These are phyloP conservation scores for Coniosporium tulheliwenetii DNA, from an alignment of 2,329 filamentous ascomycete genomes.

Conservation along the genomic window DNA sequence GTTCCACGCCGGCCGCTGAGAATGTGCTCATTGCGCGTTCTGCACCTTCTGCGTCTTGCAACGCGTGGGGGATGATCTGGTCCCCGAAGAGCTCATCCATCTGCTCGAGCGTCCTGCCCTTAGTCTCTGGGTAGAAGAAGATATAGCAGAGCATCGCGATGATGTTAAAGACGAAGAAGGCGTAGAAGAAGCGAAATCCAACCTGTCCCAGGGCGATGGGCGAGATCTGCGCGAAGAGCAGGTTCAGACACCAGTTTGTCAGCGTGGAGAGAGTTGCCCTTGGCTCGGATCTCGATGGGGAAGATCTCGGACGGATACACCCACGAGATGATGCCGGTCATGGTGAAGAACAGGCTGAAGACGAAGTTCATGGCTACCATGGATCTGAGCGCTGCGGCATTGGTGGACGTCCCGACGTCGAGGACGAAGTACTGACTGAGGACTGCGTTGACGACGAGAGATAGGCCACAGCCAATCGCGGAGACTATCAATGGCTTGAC, in stretches of 20 bases:
- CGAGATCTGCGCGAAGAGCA: conserved; percentile 34
- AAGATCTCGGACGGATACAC: conserved; percentile 32
- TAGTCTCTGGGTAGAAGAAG: conserved; percentile 10
- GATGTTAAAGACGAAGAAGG: conserved; percentile 33
- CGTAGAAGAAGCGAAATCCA: conserved; percentile 34
- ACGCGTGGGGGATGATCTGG: no score
- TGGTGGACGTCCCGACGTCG: conserved; percentile 6
- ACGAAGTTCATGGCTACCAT: conserved; percentile 33
- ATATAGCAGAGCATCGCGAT: conserved; percentile 15
- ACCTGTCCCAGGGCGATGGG: conserved; percentile 26
- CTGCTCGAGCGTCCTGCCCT: conserved; percentile 7
- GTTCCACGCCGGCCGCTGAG: no score
- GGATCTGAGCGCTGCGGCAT: conserved; percentile 22
- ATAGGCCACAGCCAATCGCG: conserved; percentile 25
- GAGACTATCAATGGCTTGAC: conserved; percentile 32
- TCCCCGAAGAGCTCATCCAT: conserved; percentile 11
- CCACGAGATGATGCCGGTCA: conserved; percentile 30
- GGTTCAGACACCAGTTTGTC: conserved; percentile 29
- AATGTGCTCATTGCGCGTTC: no score
- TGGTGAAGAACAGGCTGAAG: conserved; percentile 29
- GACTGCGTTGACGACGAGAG: conserved; percentile 24
- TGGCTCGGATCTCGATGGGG: conserved; percentile 25
- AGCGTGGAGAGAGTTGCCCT: conserved; percentile 28
- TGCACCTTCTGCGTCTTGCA: no score
- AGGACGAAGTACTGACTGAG: conserved; percentile 8